Evolutionary conservation across 768 basidiomycete genomes (phyloP).

Genomic region (Floccularia luteovirens): DNA sequence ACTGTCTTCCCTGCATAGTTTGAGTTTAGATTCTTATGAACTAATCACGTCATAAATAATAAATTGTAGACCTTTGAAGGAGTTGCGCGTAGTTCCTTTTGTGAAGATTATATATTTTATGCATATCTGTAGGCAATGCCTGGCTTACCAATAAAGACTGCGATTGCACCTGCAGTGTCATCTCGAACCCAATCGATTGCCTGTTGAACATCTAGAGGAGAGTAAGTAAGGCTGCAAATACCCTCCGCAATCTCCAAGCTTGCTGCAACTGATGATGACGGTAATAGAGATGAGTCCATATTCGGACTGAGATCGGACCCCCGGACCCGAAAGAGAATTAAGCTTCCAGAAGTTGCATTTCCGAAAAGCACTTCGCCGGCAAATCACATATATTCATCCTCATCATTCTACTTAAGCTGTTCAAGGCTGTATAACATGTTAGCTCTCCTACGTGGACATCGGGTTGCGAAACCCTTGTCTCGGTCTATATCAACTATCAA

Average conservation of each 20-base stretch:
- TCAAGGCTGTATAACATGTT: too few species aligned
- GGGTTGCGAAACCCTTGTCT: not conserved
- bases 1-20: slow-evolving; percentile 52
- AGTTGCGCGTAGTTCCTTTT: slow-evolving; percentile 69
- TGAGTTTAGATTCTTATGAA: not conserved
- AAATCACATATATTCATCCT: too few species aligned
- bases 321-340: too few species aligned
- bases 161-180: slow-evolving; percentile 62
- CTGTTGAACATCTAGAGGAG: slow-evolving; percentile 42
- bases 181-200: slow-evolving; percentile 60
- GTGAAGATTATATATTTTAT: not conserved
- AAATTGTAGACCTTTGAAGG: slow-evolving; percentile 58
- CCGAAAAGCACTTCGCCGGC: too few species aligned
- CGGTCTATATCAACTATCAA: not conserved
- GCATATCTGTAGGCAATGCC: not conserved
- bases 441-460: too few species aligned
- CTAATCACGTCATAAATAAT: not conserved
- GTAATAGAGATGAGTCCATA: slow-evolving; percentile 6
- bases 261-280: slow-evolving; percentile 35
- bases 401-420: too few species aligned
- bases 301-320: too few species aligned
- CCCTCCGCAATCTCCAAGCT: slow-evolving; percentile 35
- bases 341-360: too few species aligned
- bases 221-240: slow-evolving; percentile 51
- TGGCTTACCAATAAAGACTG: slow-evolving; percentile 60